Conservation (phyloP, 1,284 basidiomycete genomes). For the Cryptococcus sp. region DNA sequence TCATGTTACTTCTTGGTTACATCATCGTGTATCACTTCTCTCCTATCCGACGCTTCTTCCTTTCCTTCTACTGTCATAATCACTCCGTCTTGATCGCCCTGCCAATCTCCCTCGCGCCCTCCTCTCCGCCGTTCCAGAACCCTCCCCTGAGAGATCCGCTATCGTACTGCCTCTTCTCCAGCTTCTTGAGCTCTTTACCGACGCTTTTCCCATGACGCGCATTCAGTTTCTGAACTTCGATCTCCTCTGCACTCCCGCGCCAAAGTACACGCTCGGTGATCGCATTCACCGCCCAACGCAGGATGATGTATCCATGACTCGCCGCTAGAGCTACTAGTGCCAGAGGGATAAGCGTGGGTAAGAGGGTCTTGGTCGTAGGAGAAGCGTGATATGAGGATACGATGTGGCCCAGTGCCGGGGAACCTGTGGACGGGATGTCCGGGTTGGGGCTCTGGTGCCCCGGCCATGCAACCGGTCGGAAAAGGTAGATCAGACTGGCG, state of each 20-base stretch:
- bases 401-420: conserved; percentile 34
- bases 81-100: conserved; percentile 37
- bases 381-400: conserved; percentile 37
- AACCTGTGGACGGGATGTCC: conserved; percentile 30
- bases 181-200: conserved; percentile 8
- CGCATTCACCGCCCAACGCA: conserved; percentile 66
- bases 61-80: neutral
- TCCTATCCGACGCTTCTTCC: too few relatives aligned
- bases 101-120: conserved; percentile 42
- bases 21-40: neutral
- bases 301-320: conserved; percentile 74
- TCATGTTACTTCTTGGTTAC: neutral
- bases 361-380: conserved; percentile 30
- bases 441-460: conserved; percentile 41
- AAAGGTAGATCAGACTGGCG: conserved; percentile 81
- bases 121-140: conserved; percentile 48
- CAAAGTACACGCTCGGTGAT: conserved; percentile 73
- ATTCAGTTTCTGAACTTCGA: conserved; percentile 31
- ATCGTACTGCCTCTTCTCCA: conserved; percentile 24
- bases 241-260: conserved; percentile 67
- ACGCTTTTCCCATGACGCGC: conserved; percentile 9
- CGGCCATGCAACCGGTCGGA: conserved; percentile 56
- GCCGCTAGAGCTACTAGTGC: conserved; percentile 73
- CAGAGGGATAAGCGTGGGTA: conserved; percentile 61
- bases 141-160: conserved; percentile 15